These are phyloP conservation scores for Vaccinium corymbosum DNA, from an alignment of 148 eudicot genomes.

Conservation along the genomic window DNA sequence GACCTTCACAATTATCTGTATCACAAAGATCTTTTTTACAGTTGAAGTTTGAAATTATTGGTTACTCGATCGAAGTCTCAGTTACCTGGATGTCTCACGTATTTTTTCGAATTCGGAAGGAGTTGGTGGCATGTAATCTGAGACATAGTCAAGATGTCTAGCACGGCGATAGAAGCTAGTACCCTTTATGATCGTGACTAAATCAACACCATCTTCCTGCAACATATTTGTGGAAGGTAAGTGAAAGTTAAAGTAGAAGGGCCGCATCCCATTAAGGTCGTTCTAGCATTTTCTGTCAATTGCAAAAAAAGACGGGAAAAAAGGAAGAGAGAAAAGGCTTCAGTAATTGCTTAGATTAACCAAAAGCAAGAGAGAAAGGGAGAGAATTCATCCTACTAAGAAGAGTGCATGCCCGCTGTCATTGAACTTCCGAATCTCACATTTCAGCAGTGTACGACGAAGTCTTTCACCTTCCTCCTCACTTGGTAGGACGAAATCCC, in stretches of 20 bases:
- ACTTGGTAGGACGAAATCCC: conserved; percentile 58
- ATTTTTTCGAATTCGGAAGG: conserved; percentile 37
- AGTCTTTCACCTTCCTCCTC: conserved; percentile 80
- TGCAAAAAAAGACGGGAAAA: not conserved
- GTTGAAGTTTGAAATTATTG: not conserved
- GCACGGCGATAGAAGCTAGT: conserved; percentile 47
- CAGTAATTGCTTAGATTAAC: not conserved
- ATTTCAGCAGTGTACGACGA: conserved; percentile 43
- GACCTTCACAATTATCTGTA: not conserved
- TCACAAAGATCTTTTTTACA: not conserved
- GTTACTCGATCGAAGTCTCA: not conserved
- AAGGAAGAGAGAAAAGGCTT: not conserved
- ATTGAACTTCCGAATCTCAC: conserved; percentile 59
- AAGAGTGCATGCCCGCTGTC: conserved; percentile 69
- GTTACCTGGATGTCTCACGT: conserved; percentile 34
- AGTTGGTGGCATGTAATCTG: conserved; percentile 46
- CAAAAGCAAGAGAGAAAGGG: not conserved
- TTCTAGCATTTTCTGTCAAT: not conserved
- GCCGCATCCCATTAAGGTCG: not conserved
- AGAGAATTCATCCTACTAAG: conserved; percentile 49
- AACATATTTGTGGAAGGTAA: not conserved
- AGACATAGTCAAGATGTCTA: conserved; percentile 33
- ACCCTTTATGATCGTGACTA: conserved; percentile 45
- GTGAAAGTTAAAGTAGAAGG: not conserved
- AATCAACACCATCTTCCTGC: conserved; percentile 52